phyloP scores from a whole-genome alignment of 2,329 filamentous ascomycete genomes.

The Thyridium curvatum region DNA sequence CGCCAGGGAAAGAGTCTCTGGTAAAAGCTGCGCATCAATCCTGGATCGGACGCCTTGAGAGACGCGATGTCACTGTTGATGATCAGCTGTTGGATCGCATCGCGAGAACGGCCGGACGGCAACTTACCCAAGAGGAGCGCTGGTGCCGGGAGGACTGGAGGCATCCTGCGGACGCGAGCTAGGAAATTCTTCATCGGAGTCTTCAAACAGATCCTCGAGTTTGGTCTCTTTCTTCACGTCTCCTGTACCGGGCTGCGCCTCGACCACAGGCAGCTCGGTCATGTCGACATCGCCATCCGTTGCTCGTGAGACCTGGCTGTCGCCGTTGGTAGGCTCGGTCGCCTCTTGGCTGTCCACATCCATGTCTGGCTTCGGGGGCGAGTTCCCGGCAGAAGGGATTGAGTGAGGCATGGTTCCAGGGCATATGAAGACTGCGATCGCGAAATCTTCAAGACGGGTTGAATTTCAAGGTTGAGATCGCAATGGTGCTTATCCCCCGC shows the following conservation, averaged over 20 bases:
- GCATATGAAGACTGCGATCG: no score
- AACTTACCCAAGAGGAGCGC: neutral
- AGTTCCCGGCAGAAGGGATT: conserved; percentile 24
- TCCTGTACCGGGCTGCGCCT: conserved; percentile 6
- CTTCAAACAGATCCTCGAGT: conserved; percentile 53
- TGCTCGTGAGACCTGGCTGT: conserved; percentile 13
- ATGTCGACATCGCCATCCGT: conserved; percentile 33
- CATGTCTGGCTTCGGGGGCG: neutral
- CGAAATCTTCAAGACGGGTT: no score
- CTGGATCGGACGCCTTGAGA: conserved; percentile 57
- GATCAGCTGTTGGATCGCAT: conserved; percentile 8
- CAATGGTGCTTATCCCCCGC: no score
- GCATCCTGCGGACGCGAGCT: conserved; percentile 22
- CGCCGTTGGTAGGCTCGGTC: conserved; percentile 13
- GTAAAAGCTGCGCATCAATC: conserved; percentile 90
- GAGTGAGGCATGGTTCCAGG: conserved; percentile 37
- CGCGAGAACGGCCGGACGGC: neutral
- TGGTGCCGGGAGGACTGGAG: conserved; percentile 31
- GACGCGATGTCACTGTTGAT: conserved; percentile 23
- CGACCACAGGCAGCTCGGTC: conserved; percentile 21
- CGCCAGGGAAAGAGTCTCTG: conserved; percentile 93
- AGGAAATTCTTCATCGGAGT: conserved; percentile 57
- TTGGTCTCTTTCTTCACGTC: conserved; percentile 39
- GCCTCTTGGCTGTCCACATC: neutral
- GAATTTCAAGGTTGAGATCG: no score